Conservation (phyloP, 2,329 filamentous ascomycete species). For the Gaeumannomyces tritici region DNA sequence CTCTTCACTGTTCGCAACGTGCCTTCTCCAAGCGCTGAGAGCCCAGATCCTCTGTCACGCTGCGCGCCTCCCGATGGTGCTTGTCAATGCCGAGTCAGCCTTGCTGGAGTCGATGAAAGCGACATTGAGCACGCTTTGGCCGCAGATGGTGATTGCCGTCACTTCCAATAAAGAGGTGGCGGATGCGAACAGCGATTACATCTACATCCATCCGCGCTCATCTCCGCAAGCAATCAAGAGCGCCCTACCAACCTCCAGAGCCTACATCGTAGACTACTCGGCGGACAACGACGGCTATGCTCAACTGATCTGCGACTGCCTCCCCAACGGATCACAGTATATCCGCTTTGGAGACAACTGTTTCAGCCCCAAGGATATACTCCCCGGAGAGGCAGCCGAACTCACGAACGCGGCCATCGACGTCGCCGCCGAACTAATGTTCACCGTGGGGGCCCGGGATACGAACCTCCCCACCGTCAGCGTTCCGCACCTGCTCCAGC, state of each 20-base stretch:
- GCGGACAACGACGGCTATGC: constrained; percentile 15
- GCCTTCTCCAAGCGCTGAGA: constrained; percentile 14
- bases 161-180: neutral
- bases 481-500: constrained; percentile 13
- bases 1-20: constrained; percentile 13
- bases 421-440: constrained; percentile 2
- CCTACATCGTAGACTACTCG: constrained; percentile 22
- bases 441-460: constrained; percentile 11
- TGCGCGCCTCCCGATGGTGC: constrained; percentile 13
- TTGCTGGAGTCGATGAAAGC: constrained; percentile 11
- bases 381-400: neutral
- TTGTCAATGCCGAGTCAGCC: constrained; percentile 23
- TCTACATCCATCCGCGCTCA: constrained; percentile 16
- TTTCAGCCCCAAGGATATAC: neutral
- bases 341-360: neutral
- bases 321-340: constrained; percentile 19
- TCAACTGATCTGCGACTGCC: constrained; percentile 12
- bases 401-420: neutral
- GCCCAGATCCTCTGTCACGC: constrained; percentile 10
- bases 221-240: constrained; percentile 17
- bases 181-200: neutral
- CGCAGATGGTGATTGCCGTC: neutral
- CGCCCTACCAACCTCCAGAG: constrained; percentile 14
- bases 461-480: constrained; percentile 8
- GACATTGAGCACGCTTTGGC: neutral